Evolutionary conservation across 805 yeast genomes (phyloP).

Genomic region (Clavispora vitiphila): DNA sequence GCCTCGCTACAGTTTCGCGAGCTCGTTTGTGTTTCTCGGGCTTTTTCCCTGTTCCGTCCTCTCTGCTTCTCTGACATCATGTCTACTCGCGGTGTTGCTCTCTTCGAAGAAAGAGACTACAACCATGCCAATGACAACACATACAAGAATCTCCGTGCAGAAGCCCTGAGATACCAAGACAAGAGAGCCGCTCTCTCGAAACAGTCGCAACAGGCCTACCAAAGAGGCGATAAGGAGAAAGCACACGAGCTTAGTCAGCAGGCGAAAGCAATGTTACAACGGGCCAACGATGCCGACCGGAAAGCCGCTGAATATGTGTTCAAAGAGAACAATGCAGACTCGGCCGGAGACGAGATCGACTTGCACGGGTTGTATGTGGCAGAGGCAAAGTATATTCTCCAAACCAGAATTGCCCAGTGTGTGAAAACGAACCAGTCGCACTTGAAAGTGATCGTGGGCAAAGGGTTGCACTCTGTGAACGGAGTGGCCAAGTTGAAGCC

Average conservation of each 20-base stretch:
- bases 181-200: slow-evolving; percentile 51
- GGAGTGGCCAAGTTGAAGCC: slow-evolving; percentile 45
- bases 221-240: slow-evolving; percentile 62
- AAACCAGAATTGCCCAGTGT: slow-evolving; percentile 66
- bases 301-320: slow-evolving; percentile 91
- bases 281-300: slow-evolving; percentile 66
- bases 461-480: slow-evolving; percentile 18
- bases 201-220: slow-evolving; percentile 73
- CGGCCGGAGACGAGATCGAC: slow-evolving; percentile 83
- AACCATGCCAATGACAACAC: slow-evolving; percentile 67
- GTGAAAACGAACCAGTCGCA: slow-evolving; percentile 53
- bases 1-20: no score
- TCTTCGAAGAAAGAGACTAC: slow-evolving; percentile 44
- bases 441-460: slow-evolving; percentile 62
- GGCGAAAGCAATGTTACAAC: slow-evolving; percentile 52
- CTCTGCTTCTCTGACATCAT: not conserved
- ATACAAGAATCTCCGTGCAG: slow-evolving; percentile 57
- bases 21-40: not conserved
- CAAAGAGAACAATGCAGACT: slow-evolving; percentile 80
- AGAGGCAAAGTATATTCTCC: slow-evolving; percentile 78
- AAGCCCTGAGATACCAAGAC: slow-evolving; percentile 64
- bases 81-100: slow-evolving; percentile 6
- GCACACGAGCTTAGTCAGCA: slow-evolving; percentile 72
- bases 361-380: slow-evolving; percentile 86
- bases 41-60: not conserved